Evolutionary conservation across 2,329 filamentous ascomycete species (phyloP).

Genomic region (Aspergillus ibericus): DNA sequence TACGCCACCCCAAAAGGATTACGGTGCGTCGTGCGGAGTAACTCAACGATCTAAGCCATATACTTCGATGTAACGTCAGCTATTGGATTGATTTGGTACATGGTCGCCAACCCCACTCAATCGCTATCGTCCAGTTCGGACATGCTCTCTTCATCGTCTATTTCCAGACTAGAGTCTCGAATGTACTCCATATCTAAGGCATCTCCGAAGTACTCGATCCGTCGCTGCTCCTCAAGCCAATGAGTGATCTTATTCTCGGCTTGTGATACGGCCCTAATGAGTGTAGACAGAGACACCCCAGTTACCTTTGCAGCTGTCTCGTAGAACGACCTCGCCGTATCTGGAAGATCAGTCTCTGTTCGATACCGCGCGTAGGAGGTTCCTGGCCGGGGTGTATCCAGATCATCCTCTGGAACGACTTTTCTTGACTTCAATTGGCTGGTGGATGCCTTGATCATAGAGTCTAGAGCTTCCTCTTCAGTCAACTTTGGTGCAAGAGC

Average conservation of each 20-base stretch:
- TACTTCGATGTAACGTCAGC: no score
- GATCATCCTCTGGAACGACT: slow-evolving; percentile 39
- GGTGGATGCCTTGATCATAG: slow-evolving; percentile 47
- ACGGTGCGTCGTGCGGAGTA: no score
- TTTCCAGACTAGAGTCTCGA: slow-evolving; percentile 17
- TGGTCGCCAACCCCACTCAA: background rate
- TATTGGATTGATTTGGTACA: background rate
- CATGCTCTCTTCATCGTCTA: slow-evolving; percentile 13
- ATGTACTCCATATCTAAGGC: slow-evolving; percentile 16
- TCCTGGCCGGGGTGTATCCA: slow-evolving; percentile 48
- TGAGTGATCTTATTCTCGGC: slow-evolving; percentile 49
- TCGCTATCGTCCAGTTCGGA: background rate
- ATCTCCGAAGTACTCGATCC: slow-evolving; percentile 29
- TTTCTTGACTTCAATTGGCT: slow-evolving; percentile 40
- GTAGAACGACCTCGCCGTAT: slow-evolving; percentile 50
- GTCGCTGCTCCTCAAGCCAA: slow-evolving; percentile 38
- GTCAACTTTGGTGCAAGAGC: slow-evolving; percentile 14
- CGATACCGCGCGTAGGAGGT: slow-evolving; percentile 53
- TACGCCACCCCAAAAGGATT: no score
- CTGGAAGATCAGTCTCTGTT: slow-evolving; percentile 48
- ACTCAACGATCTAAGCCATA: no score
- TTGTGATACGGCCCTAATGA: slow-evolving; percentile 52
- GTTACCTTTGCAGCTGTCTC: slow-evolving; percentile 51
- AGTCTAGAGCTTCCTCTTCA: slow-evolving; percentile 31
- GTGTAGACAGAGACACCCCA: slow-evolving; percentile 51